Base-by-base conservation (phyloP, 306 rosid species). In the Castanospermum australe region DNA sequence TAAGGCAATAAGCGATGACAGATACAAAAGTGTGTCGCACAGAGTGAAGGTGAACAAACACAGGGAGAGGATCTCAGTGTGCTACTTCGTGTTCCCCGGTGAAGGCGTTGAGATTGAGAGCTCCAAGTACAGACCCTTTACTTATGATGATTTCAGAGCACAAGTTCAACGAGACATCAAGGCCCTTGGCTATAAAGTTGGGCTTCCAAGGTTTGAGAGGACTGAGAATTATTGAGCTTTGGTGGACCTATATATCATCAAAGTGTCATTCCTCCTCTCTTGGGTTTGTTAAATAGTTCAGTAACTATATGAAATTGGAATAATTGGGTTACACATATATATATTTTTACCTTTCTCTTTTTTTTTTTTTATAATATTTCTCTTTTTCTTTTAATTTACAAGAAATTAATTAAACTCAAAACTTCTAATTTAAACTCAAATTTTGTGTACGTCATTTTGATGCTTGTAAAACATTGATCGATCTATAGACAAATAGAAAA, bases 1-100 rank as follows among this genome's bases (percentile, higher is more conserved):
- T 55, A 87, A 87, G 96, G 93, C 91, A 1, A 80, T 91, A 11
- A 91, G 96, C 61, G 52, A 87, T 35, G 90, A 87, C 45, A 67
- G 4, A 50, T 91, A 82, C 84, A 85, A 71, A 28, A 85, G 91
- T 14, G 90, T 76, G 71, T 12, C 52, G 6, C 93, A 89, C 73
- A 85, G 86, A 55, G 93, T 91, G 82, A 89, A 80, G 76, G 62
- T 84, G 20, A 87, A 82, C 81, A 48, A 21, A 61, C 13, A 61
- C 0, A 80, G 5, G 64, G 91, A 89, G 17, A 44, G 91, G 63
- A 24, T 87, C 11, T 91, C 96, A 21, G 5, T 85, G 2, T 80
- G 93, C 80, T 87, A 89, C 56, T 91, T 91, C 60, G 93, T 87
- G 57, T 91, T 91, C 48, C 91, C 93, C 0, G 73, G 51, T 0